phyloP scores from a whole-genome alignment of 2,329 filamentous ascomycete genomes.

The Fusarium sp. region DNA sequence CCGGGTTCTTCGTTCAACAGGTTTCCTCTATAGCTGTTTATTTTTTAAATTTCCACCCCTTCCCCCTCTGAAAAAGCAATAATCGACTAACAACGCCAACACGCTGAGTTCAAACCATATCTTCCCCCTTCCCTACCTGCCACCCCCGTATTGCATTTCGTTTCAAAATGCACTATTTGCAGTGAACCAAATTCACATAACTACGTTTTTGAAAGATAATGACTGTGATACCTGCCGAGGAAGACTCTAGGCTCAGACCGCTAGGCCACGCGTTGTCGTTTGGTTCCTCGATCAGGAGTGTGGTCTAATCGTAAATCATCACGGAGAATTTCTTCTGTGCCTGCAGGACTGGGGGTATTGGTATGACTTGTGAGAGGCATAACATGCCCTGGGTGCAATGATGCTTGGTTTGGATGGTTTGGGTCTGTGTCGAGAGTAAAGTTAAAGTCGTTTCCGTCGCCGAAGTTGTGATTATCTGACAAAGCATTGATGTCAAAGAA shows the following conservation, averaged over 20 bases:
- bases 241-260: not conserved
- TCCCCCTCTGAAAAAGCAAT: conserved; percentile 2
- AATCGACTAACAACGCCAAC: conserved; percentile 3
- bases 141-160: not conserved
- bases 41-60: not conserved
- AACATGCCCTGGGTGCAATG: conserved; percentile 45
- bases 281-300: conserved; percentile 49
- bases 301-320: conserved; percentile 54
- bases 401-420: conserved; percentile 49
- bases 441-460: conserved; percentile 63
- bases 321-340: conserved; percentile 64
- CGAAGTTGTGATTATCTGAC: conserved; percentile 55
- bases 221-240: not conserved
- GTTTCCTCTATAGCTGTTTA: conserved; percentile 20
- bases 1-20: conserved; percentile 4
- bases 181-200: not conserved
- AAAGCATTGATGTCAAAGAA: conserved; percentile 61
- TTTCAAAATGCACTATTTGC: not conserved
- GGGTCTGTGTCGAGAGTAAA: conserved; percentile 60
- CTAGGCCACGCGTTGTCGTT: conserved; percentile 55
- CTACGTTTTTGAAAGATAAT: not conserved
- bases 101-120: conserved; percentile 20
- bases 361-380: conserved; percentile 18
- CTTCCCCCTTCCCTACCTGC: not conserved
- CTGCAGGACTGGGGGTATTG: conserved; percentile 61